These are phyloP conservation scores for Calonectria pseudoturangicola DNA, from an alignment of 2,329 filamentous ascomycete species.

Conservation along the genomic window DNA sequence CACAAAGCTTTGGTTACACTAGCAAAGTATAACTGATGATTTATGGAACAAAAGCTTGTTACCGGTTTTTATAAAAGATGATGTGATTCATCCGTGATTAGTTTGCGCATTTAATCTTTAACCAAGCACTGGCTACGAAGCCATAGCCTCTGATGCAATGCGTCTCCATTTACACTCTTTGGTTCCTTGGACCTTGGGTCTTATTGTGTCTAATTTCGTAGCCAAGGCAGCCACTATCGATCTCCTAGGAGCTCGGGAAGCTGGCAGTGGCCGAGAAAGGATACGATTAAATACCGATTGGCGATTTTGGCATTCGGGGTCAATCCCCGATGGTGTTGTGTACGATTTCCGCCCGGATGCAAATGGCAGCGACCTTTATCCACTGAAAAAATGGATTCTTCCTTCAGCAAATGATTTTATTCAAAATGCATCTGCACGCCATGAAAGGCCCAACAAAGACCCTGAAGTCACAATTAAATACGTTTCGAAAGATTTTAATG, in stretches of 20 bases:
- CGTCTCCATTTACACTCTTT: neutral
- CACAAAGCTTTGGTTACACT: neutral
- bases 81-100: too few relatives aligned
- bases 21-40: too few relatives aligned
- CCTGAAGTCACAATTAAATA: slow-evolving; percentile 1
- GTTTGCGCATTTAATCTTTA: neutral
- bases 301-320: neutral
- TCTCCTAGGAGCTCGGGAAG: neutral
- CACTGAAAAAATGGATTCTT: neutral
- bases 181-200: neutral
- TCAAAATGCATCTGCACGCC: neutral
- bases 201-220: neutral
- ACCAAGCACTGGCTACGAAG: neutral
- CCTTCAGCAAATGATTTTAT: slow-evolving; percentile 9
- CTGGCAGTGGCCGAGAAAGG: neutral
- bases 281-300: neutral
- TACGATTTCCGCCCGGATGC: slow-evolving; percentile 3
- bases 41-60: neutral
- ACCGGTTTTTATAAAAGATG: neutral
- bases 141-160: neutral
- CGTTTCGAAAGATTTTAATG: neutral
- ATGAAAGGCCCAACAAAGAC: neutral
- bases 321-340: slow-evolving; percentile 2
- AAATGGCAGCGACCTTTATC: neutral
- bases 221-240: neutral